Base-by-base conservation (phyloP, 257 asterid genomes). In the Thymus quinquecostatus region DNA sequence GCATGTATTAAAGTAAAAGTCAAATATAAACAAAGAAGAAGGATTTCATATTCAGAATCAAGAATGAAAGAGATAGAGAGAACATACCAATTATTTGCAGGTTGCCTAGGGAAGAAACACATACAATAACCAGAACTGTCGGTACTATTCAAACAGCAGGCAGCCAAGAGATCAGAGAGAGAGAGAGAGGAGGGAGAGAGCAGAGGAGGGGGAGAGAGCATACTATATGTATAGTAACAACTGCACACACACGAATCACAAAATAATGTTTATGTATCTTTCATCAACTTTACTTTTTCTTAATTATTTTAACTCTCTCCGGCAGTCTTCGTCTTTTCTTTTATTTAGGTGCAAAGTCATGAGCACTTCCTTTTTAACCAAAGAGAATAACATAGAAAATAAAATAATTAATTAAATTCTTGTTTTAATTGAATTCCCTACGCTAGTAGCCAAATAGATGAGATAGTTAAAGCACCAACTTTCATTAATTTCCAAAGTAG, bases 61-160 rank as follows among this genome's bases (percentile, higher is more conserved):
- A 49, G 34, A 66, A 58, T 47, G 9, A 59, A 43, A 49, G 41
- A 57, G 57, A 13, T n/a, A 49, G 34, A 11, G 33, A 56, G 51
- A 55, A 76, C 72, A 32, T 70, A 82, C 78, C 76, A 36, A 45
- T 3, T 43, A 21, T 21, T 60, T 30, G 64, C 21, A 61, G 67
- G 44, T 38, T 72, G 36, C 1, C 47, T 67, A 47, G 60, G 29
- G 78, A 75, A 56, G 60, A 64, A 77, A 70, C 21, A 21, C 21
- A 21, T 78, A 77, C 73, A 60, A 65, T 33, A 72, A 66, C 36
- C 67, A 70, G 71, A 66, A 4, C 56, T 76, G 87, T 82, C 79
- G 82, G 81, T 81, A 82, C 64, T 81, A 81, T 60, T 81, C 72
- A 70, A 80, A 77, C 82, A 48, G 55, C 64, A 69, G 72, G 11